A percentile compares a stretch with the other conserved stretches of the same genome.
These are phyloP conservation scores for Biscogniauxia mediterranea DNA, from an alignment of 2,329 filamentous ascomycete species.

Conservation along the genomic window DNA sequence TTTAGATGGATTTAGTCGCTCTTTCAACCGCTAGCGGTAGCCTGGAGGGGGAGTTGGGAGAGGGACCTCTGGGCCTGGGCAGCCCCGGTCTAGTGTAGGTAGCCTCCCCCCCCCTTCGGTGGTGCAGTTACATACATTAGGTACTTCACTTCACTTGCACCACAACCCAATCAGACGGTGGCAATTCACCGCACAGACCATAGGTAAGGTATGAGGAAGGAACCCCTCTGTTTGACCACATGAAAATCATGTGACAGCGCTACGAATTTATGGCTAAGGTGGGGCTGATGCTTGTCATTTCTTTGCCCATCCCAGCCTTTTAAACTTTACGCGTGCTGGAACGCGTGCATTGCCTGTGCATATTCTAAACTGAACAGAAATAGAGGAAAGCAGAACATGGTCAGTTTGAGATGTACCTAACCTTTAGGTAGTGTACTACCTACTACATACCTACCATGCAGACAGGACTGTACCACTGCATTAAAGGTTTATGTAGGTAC, in stretches of 20 bases:
- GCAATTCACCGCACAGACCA: slow-evolving; percentile 14
- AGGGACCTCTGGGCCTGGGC: too few relatives aligned
- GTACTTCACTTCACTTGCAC: background rate
- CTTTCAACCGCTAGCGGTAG: slow-evolving; percentile 27
- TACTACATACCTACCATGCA: too few relatives aligned
- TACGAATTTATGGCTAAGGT: slow-evolving; percentile 4
- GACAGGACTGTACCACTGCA: too few relatives aligned
- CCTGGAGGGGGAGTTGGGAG: background rate
- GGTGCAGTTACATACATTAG: background rate
- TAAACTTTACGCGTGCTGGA: slow-evolving; percentile 7
- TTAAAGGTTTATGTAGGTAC: too few relatives aligned
- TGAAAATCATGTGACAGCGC: slow-evolving; percentile 28
- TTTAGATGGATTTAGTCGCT: slow-evolving; percentile 24
- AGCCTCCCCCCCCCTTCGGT: background rate
- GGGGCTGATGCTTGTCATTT: slow-evolving; percentile 1
- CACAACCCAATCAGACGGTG: slow-evolving; percentile 7
- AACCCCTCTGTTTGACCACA: slow-evolving; percentile 6
- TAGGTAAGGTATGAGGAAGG: background rate
- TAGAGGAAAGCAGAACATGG: background rate
- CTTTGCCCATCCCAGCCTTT: background rate
- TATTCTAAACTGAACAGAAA: background rate
- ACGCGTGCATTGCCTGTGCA: background rate
- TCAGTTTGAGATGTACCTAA: background rate
- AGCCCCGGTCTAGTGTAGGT: background rate
- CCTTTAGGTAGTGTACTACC: too few relatives aligned